Evolutionary conservation across 176 grass and related monocot species (phyloP), one percentile per base, ranked within the genome.

Genomic region (Carex pumila): DNA sequence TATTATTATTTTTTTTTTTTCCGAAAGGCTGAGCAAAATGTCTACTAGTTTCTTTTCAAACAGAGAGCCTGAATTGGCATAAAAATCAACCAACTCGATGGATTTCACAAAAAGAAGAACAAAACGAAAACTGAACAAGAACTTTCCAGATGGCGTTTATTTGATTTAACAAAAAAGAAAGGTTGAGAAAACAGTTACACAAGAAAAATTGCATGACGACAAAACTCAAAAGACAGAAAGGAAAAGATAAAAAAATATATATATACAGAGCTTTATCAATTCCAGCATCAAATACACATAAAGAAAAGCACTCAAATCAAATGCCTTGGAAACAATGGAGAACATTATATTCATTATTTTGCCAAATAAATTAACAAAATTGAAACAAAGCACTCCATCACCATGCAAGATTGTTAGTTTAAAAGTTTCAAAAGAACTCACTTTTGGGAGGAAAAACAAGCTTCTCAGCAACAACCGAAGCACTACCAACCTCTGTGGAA

Each of bases 401-500:
- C 2, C 47, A 30, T 12, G 19, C 43, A 75, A 29, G 45, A 53
- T 75, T 75, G 17, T 6, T 70, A 5, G 6, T 52, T 12, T 1
- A 54, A 78, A 56, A 78, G 11, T 52, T 5, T 39, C 7, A 75
- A 36, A 58, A 36, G 15, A 47, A 89, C 89, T 89, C 68, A 98
- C 95, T 94, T 89, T 93, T 98, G 10, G 89, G 91, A 62, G 95
- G 92, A 25, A 94, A 91, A 37, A 81, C 59, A 41, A 84, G 66
- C 1, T 83, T 80, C 29, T 88, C 75, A 21, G 72, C 56, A 5
- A 67, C 79, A 54, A 14, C 37, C 61, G 83, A 72, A 39, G 82
- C 57, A 81, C 82, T 66, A 85, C 18, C 86, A 47, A 67, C 54
- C 13, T 18, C 81, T 3, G 57, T 15, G 1, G 71, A 66, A 45